These are phyloP conservation scores for Fraxinus baroniana DNA, from an alignment of 305 asterid genomes.

Conservation along the genomic window DNA sequence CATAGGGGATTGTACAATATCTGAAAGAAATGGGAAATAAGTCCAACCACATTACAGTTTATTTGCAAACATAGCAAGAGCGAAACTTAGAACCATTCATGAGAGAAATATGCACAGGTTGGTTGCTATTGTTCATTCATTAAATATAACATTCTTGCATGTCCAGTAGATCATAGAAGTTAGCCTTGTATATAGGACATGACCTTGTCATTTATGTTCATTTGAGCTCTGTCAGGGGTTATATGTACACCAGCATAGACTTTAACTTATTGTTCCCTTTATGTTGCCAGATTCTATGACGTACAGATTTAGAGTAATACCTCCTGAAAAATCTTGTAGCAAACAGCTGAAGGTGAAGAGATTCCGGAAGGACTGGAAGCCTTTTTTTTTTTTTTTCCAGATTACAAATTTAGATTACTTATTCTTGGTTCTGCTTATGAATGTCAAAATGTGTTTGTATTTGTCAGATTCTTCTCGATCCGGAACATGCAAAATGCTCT, in stretches of 20 bases:
- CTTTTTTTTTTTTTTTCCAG: background rate
- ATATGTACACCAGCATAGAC: slow-evolving; percentile 15
- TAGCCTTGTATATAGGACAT: background rate
- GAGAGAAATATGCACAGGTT: background rate
- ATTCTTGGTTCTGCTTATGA: slow-evolving; percentile 15
- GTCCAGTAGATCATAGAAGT: background rate
- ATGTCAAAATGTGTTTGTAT: slow-evolving; percentile 12
- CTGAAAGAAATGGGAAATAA: background rate
- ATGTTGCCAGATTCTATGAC: slow-evolving; percentile 62
- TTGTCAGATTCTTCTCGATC: slow-evolving; percentile 69
- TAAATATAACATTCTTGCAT: background rate
- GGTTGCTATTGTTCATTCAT: background rate
- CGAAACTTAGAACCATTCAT: background rate
- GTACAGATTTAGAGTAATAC: slow-evolving; percentile 76
- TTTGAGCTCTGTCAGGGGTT: background rate
- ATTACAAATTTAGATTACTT: background rate
- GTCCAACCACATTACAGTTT: background rate
- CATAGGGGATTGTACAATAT: background rate
- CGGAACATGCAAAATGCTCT: slow-evolving; percentile 87
- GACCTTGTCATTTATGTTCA: background rate
- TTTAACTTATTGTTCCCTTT: slow-evolving; percentile 12
- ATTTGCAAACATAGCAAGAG: background rate
- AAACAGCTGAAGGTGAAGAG: slow-evolving; percentile 64
- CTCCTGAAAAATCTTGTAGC: slow-evolving; percentile 44
- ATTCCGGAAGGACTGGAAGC: background rate